These are phyloP conservation scores for Fusarium globosum DNA, from an alignment of 2,329 filamentous ascomycete species.

Conservation along the genomic window DNA sequence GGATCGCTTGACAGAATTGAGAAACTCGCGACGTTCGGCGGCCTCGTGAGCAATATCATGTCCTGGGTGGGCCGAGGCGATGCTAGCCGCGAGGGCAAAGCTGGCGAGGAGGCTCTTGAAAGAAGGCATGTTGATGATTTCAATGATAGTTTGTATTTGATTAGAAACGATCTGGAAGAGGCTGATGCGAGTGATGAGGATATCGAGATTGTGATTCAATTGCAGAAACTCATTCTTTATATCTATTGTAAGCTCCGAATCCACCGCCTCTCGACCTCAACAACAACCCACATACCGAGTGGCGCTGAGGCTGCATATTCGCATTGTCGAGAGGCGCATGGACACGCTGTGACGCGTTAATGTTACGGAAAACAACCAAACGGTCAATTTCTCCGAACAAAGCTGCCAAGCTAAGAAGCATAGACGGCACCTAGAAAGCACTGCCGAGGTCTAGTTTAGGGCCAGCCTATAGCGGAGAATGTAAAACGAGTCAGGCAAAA, in stretches of 20 bases:
- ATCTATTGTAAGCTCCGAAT: not conserved
- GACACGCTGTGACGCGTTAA: conserved; percentile 14
- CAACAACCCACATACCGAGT: conserved; percentile 10
- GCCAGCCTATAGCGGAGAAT: conserved; percentile 6
- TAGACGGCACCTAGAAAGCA: conserved; percentile 10
- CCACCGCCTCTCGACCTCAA: not conserved
- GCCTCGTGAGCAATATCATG: conserved; percentile 61
- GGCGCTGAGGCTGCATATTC: not conserved
- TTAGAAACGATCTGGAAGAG: not conserved
- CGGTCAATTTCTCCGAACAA: not conserved
- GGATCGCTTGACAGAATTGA: conserved; percentile 51
- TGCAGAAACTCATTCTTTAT: not conserved
- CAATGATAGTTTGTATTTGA: not conserved
- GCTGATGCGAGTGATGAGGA: not conserved
- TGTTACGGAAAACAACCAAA: not conserved
- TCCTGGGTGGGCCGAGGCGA: conserved; percentile 57
- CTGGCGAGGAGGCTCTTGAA: conserved; percentile 27
- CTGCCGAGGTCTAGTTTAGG: conserved; percentile 3
- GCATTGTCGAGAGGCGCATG: conserved; percentile 1
- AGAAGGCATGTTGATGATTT: conserved; percentile 10
- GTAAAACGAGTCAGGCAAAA: conserved; percentile 3
- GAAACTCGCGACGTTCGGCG: conserved; percentile 60
- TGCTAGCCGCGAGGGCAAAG: conserved; percentile 23
- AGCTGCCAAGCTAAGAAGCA: conserved; percentile 6
- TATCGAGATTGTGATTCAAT: not conserved